A percentile compares a stretch with the other conserved stretches of the same genome.
These are phyloP conservation scores for Plasmodium billcollinsi DNA, from an alignment of 169 alveolate species.

Conservation along the genomic window DNA sequence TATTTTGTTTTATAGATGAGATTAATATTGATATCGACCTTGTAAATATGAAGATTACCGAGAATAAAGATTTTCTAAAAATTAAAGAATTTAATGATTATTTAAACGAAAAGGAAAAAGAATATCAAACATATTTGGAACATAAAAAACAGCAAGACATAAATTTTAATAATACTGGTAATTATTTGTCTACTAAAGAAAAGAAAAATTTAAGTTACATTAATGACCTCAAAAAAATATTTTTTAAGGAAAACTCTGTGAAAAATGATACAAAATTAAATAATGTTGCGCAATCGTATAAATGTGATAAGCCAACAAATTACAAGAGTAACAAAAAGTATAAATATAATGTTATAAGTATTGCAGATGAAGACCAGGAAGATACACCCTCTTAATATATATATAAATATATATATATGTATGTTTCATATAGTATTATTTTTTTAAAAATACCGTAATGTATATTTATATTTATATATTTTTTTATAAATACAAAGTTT, in stretches of 20 bases:
- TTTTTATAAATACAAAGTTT: too few relatives aligned
- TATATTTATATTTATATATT: too few relatives aligned
- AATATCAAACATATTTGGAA: constrained; percentile 6
- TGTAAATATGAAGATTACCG: constrained; percentile 41
- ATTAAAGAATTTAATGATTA: constrained; percentile 63
- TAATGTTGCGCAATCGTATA: neutral
- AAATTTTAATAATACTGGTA: constrained; percentile 15
- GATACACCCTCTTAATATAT: neutral
- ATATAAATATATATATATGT: too few relatives aligned
- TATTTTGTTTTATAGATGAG: constrained; percentile 17
- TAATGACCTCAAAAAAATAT: constrained; percentile 39
- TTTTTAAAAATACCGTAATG: too few relatives aligned
- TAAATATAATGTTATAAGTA: constrained; percentile 28
- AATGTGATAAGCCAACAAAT: neutral
- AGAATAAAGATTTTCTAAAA: constrained; percentile 27
- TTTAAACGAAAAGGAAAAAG: constrained; percentile 48
- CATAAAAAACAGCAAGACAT: constrained; percentile 1
- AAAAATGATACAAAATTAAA: neutral
- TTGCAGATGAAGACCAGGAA: constrained; percentile 29
- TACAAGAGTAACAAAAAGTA: constrained; percentile 7
- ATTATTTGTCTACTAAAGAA: constrained; percentile 27
- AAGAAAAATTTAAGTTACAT: constrained; percentile 34
- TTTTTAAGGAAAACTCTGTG: constrained; percentile 8
- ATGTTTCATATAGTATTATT: too few relatives aligned
- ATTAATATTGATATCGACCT: constrained; percentile 58